Evolutionary conservation across 2,329 filamentous ascomycete species (phyloP).

Genomic region (Thermoascus crustaceus): DNA sequence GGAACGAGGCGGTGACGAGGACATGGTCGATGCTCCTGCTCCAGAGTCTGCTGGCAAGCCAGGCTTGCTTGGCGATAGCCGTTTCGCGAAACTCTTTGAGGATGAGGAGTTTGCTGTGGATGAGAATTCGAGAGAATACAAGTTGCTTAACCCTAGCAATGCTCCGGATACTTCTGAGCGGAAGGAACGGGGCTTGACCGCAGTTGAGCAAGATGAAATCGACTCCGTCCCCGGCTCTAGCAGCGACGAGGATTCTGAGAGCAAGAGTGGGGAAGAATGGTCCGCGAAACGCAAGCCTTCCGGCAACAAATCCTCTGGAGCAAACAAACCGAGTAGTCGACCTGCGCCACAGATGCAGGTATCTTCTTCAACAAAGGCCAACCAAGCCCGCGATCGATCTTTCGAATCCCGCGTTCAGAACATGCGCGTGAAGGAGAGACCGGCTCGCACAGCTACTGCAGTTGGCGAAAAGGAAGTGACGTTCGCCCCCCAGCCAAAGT

Average conservation of each 20-base stretch:
- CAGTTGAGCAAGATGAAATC: constrained; percentile 54
- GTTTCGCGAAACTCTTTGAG: constrained; percentile 83
- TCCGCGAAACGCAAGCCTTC: constrained; percentile 23
- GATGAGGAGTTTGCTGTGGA: constrained; percentile 90
- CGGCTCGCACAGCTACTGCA: constrained; percentile 24
- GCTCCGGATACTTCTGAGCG: constrained; percentile 27
- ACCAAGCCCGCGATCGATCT: constrained; percentile 43
- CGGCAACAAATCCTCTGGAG: constrained; percentile 45
- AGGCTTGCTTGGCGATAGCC: constrained; percentile 71
- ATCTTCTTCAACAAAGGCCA: constrained; percentile 43
- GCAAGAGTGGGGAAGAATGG: constrained; percentile 21
- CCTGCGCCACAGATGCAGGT: constrained; percentile 49
- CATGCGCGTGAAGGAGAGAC: constrained; percentile 29
- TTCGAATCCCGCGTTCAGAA: constrained; percentile 51
- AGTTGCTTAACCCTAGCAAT: constrained; percentile 81
- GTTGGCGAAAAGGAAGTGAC: constrained; percentile 50
- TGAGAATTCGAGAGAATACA: constrained; percentile 80
- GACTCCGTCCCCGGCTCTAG: constrained; percentile 42
- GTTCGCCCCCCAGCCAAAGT: constrained; percentile 48
- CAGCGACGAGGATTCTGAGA: constrained; percentile 24
- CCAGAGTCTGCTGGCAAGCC: constrained; percentile 34
- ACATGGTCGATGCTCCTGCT: constrained; percentile 22
- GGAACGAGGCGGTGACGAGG: constrained; percentile 50
- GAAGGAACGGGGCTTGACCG: constrained; percentile 48
- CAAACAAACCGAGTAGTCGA: constrained; percentile 47